Percentiles rank a stretch among this genome's conserved stretches.
Conservation (phyloP, 345 rosid genomes). For the Bruguiera parviflora region DNA sequence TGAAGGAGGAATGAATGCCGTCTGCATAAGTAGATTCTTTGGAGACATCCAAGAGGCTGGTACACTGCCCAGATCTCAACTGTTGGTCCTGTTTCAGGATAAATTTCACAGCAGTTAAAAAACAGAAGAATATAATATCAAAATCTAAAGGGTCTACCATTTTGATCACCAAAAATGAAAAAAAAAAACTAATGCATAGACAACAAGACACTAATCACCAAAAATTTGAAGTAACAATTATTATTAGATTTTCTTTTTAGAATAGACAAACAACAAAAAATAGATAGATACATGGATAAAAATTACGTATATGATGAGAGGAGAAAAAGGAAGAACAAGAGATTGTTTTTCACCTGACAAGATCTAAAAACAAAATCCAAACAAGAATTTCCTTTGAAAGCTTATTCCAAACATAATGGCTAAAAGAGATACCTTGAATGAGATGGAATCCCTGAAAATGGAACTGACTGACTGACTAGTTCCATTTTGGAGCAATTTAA, state of each 20-base stretch:
- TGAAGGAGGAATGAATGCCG: conserved; percentile 24
- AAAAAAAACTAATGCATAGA: background rate
- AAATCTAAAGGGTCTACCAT: background rate
- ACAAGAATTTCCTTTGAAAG: no score
- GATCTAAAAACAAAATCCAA: no score
- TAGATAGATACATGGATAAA: no score
- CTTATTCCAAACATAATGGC: no score
- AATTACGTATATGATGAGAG: no score
- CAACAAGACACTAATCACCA: no score
- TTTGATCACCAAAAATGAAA: background rate
- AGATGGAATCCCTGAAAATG: conserved; percentile 19
- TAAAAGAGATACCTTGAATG: conserved; percentile 33
- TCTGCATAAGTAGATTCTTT: conserved; percentile 27
- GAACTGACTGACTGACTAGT: conserved; percentile 18
- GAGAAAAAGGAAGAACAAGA: no score
- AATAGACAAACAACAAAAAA: no score
- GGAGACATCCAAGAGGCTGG: conserved; percentile 29
- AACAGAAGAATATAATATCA: background rate
- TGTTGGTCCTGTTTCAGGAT: conserved; percentile 41
- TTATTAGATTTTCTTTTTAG: no score
- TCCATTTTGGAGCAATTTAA: conserved; percentile 57
- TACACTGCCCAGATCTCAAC: conserved; percentile 40
- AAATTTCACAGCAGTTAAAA: conserved; percentile 21
- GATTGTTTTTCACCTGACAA: no score
- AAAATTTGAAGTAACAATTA: no score